Percentiles rank a stretch among this genome's conserved stretches.
phyloP scores from a whole-genome alignment of 2,329 filamentous ascomycete genomes.

The Phialocephala sp. region DNA sequence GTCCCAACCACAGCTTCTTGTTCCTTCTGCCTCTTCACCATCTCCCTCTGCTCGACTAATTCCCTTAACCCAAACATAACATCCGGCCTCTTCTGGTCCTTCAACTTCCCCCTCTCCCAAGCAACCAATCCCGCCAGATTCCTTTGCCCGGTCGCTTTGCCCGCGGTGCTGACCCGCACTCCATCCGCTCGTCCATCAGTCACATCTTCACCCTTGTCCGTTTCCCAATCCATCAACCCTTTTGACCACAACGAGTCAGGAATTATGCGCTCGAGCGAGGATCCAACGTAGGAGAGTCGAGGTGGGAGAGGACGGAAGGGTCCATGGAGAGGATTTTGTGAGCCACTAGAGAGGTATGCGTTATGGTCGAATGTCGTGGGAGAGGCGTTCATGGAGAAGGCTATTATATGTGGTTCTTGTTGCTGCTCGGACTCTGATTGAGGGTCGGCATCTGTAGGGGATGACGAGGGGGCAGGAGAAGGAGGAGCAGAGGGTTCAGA shows the following conservation, averaged over 20 bases:
- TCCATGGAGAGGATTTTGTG: constrained; percentile 38
- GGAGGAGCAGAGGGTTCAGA: constrained; percentile 13
- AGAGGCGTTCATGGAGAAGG: constrained; percentile 36
- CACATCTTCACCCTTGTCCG: constrained; percentile 22
- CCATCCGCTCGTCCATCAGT: neutral
- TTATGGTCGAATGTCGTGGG: constrained; percentile 32
- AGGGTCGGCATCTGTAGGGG: neutral
- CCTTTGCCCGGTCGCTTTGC: neutral
- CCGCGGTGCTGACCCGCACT: neutral
- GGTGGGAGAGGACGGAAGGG: constrained; percentile 34
- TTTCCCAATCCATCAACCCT: constrained; percentile 43
- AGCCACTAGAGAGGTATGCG: constrained; percentile 25
- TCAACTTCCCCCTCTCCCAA: neutral
- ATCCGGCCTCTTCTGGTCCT: neutral
- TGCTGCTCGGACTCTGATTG: neutral
- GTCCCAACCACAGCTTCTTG: neutral
- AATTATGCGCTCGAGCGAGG: constrained; percentile 30
- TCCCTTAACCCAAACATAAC: neutral
- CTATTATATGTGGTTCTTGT: constrained; percentile 17
- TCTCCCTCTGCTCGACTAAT: neutral
- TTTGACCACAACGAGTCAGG: constrained; percentile 28
- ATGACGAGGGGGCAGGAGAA: neutral
- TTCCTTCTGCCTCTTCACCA: neutral
- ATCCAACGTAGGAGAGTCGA: constrained; percentile 32
- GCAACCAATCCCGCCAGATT: neutral